Percentiles rank a stretch among this genome's conserved stretches.
These are phyloP conservation scores for Elaeis guineensis DNA, from an alignment of 176 grass and related monocot genomes.

Conservation along the genomic window DNA sequence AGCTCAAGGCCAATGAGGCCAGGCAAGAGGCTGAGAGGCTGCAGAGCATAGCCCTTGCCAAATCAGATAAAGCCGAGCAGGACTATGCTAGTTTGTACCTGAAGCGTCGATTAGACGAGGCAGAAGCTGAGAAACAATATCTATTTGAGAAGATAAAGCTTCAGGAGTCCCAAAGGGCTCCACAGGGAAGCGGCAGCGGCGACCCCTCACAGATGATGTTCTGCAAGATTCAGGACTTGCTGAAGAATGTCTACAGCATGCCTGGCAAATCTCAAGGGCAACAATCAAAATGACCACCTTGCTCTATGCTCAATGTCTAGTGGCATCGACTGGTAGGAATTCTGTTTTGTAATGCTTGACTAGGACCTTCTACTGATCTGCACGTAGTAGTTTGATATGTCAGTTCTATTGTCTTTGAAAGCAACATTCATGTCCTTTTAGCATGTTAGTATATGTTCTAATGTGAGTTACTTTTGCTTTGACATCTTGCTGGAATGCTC, in stretches of 20 bases:
- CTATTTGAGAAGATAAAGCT: slow-evolving; percentile 81
- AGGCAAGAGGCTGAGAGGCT: slow-evolving; percentile 67
- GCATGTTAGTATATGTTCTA: no score
- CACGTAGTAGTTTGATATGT: no score
- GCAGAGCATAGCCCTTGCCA: slow-evolving; percentile 50
- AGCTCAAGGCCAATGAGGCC: slow-evolving; percentile 73
- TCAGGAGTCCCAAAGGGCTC: slow-evolving; percentile 31
- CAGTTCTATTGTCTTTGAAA: no score
- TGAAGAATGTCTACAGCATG: slow-evolving; percentile 4
- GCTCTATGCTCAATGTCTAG: no score
- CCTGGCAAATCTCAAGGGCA: background rate
- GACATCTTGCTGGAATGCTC: no score
- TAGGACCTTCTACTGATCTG: no score
- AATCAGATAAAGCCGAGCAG: slow-evolving; percentile 63
- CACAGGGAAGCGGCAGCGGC: background rate
- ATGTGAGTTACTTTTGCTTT: no score
- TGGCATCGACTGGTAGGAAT: no score
- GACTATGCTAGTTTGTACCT: slow-evolving; percentile 78
- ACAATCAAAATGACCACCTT: slow-evolving; percentile 1
- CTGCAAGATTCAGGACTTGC: slow-evolving; percentile 2
- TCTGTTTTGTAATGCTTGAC: no score
- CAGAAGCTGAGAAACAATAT: slow-evolving; percentile 80
- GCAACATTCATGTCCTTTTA: no score
- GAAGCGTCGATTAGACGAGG: slow-evolving; percentile 73
- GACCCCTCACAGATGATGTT: background rate